phyloP scores from a whole-genome alignment of 2,329 filamentous ascomycete genomes.

The Madurella mycetomatis region DNA sequence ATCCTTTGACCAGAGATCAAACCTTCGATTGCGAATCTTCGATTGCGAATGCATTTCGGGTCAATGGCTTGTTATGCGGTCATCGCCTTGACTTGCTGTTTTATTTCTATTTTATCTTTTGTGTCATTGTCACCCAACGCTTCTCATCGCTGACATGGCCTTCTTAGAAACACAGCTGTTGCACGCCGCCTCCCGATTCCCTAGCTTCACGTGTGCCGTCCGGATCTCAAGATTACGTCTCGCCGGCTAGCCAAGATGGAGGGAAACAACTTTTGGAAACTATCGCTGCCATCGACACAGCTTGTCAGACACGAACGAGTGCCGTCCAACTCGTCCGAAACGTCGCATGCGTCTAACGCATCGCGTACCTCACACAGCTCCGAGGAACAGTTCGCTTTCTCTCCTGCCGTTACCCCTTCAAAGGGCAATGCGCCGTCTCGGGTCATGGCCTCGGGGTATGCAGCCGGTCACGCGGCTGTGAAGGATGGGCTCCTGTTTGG shows the following conservation, averaged over 20 bases:
- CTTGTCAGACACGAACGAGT: constrained; percentile 34
- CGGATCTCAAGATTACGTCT: not conserved
- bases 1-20: too few relatives aligned
- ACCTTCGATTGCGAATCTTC: too few relatives aligned
- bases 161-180: too few relatives aligned
- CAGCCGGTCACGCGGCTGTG: not conserved
- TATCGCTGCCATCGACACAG: constrained; percentile 40
- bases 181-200: too few relatives aligned
- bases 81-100: too few relatives aligned
- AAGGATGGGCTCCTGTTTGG: constrained; percentile 15
- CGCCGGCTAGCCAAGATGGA: constrained; percentile 3
- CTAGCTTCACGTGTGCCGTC: not conserved
- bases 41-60: too few relatives aligned
- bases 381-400: constrained; percentile 36
- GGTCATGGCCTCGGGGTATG: constrained; percentile 1
- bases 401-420: constrained; percentile 32
- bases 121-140: too few relatives aligned
- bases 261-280: constrained; percentile 16
- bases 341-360: constrained; percentile 23
- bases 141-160: too few relatives aligned
- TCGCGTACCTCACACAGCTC: constrained; percentile 24
- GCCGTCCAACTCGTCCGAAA: constrained; percentile 39
- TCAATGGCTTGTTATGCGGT: too few relatives aligned
- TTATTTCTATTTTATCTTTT: too few relatives aligned
- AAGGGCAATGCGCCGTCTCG: constrained; percentile 16